Percentiles rank a stretch among this genome's conserved stretches.
phyloP scores from a whole-genome alignment of 257 asterid species.

The Nicotiana otophora region DNA sequence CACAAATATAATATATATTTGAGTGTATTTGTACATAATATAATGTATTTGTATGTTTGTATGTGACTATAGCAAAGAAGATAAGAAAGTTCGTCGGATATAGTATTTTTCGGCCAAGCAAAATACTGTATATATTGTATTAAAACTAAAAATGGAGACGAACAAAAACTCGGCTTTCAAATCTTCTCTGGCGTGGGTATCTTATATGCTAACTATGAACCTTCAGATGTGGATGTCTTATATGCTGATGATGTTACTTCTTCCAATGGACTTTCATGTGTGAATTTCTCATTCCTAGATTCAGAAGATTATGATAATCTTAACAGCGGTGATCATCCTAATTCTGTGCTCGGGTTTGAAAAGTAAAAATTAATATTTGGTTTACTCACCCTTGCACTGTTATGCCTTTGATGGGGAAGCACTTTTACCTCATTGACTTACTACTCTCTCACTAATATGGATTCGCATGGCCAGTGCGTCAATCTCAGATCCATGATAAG shows the following conservation, averaged over 20 bases:
- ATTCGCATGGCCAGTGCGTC: not conserved
- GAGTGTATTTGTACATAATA: too few species aligned
- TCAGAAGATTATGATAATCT: conserved; percentile 41
- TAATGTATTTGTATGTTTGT: too few species aligned
- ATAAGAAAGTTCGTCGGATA: too few species aligned
- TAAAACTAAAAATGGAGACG: too few species aligned
- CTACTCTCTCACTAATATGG: not conserved
- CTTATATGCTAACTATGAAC: conserved; percentile 73
- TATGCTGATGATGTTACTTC: conserved; percentile 90
- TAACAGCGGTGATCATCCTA: conserved; percentile 55
- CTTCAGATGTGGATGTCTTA: conserved; percentile 80
- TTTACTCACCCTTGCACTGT: not conserved
- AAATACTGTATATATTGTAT: too few species aligned
- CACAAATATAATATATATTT: too few species aligned
- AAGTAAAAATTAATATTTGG: not conserved
- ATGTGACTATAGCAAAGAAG: too few species aligned
- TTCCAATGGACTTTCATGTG: conserved; percentile 79
- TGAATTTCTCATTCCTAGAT: conserved; percentile 82
- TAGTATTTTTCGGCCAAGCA: too few species aligned
- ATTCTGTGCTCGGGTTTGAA: conserved; percentile 60
- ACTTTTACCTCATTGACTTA: not conserved
- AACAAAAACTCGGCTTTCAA: too few species aligned
- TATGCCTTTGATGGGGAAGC: not conserved
- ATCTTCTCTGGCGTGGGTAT: conserved; percentile 36
- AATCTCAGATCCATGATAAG: not conserved